These are phyloP conservation scores for Ailanthus altissimus DNA, from an alignment of 345 rosid species.

Conservation along the genomic window DNA sequence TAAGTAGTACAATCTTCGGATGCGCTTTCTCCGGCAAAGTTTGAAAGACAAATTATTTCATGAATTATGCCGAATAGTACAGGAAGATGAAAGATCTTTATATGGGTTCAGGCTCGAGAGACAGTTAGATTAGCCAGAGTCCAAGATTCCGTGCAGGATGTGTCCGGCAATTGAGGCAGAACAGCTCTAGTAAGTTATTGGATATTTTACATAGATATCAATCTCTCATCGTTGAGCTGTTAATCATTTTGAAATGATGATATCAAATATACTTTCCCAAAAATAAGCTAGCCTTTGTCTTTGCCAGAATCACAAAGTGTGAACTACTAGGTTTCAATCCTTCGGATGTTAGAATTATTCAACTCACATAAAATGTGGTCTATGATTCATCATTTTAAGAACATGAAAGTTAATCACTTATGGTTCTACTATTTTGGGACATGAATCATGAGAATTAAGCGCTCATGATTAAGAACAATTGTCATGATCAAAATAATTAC, in stretches of 20 bases:
- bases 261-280: neutral
- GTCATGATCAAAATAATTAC: too few species aligned
- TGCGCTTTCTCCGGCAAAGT: neutral
- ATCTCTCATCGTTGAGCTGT: neutral
- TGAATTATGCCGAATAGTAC: neutral
- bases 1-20: too few species aligned
- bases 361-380: too few species aligned
- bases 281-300: neutral
- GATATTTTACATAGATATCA: neutral
- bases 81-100: neutral
- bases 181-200: neutral
- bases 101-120: neutral
- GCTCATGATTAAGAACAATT: too few species aligned
- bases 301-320: too few species aligned
- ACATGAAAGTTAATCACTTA: too few species aligned
- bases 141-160: neutral
- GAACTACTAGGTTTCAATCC: slow-evolving; percentile 32
- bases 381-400: too few species aligned
- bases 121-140: neutral
- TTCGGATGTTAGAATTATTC: too few species aligned
- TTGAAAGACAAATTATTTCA: neutral
- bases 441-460: too few species aligned
- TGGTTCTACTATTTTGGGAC: too few species aligned
- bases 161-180: neutral
- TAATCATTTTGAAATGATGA: neutral